A percentile compares a stretch with the other conserved stretches of the same genome.
These are phyloP conservation scores for Vigna trinervia DNA, from an alignment of 306 rosid genomes.

Conservation along the genomic window DNA sequence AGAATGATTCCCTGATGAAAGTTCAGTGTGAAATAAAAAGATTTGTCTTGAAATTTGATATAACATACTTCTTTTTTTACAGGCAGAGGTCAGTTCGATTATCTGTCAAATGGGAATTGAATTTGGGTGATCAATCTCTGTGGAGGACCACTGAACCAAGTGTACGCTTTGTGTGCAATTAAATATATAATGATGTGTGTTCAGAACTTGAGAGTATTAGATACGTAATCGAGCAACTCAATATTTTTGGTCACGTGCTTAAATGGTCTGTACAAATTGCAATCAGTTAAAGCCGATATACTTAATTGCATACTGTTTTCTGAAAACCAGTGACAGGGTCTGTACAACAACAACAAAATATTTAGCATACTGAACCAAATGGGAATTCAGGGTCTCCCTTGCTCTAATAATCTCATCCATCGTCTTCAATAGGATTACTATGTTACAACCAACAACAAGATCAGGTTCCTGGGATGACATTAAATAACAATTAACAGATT, in stretches of 20 bases:
- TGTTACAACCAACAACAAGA: conserved; percentile 35
- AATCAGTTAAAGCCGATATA: conserved; percentile 24
- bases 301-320: conserved; percentile 4
- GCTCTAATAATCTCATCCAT: conserved; percentile 24
- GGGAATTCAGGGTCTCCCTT: conserved; percentile 33
- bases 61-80: background rate
- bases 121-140: background rate
- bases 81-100: background rate
- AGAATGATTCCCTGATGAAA: background rate
- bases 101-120: conserved; percentile 2
- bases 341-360: conserved; percentile 39
- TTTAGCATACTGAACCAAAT: conserved; percentile 18
- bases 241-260: conserved; percentile 29
- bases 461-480: conserved; percentile 31
- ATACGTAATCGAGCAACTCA: conserved; percentile 36
- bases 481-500: conserved; percentile 45
- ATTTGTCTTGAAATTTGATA: background rate
- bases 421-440: conserved; percentile 31
- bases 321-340: conserved; percentile 32
- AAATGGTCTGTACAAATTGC: conserved; percentile 41
- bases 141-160: background rate
- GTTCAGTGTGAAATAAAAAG: background rate
- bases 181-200: conserved; percentile 15
- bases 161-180: background rate
- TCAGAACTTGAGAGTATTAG: conserved; percentile 18